phyloP scores from a whole-genome alignment of 2,329 filamentous ascomycete genomes.

The Incumbomyces delicatus region DNA sequence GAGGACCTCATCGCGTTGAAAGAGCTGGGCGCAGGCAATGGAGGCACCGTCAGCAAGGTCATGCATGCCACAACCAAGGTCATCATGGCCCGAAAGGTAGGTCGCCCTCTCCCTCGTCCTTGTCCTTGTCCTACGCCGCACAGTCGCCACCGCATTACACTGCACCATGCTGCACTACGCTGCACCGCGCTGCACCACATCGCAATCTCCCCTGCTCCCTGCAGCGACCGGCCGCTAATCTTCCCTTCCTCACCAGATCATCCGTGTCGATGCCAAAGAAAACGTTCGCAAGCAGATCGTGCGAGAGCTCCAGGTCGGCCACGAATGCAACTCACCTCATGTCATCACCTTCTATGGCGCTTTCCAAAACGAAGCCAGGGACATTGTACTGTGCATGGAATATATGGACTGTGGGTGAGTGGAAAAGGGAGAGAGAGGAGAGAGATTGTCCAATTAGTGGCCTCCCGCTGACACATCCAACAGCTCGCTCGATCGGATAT shows the following conservation, averaged over 20 bases:
- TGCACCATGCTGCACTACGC: no score
- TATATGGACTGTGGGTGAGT: conserved; percentile 98
- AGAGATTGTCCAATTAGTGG: conserved; percentile 4
- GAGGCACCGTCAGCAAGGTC: conserved; percentile 96
- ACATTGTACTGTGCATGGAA: conserved; percentile 99
- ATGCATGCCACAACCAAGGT: conserved; percentile 90
- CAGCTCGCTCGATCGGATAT: conserved; percentile 87
- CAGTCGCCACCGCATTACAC: no score
- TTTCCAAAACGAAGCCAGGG: conserved; percentile 90
- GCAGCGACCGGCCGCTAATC: no score
- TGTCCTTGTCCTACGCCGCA: no score
- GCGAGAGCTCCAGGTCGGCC: conserved; percentile 94
- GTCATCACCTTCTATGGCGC: conserved; percentile 98
- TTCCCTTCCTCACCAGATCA: conserved; percentile 29
- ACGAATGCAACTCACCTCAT: conserved; percentile 91
- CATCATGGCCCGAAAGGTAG: conserved; percentile 94
- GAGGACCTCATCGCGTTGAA: conserved; percentile 90
- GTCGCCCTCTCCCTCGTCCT: no score
- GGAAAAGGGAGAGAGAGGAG: neutral
- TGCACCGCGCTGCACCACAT: neutral
- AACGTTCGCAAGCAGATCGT: conserved; percentile 96
- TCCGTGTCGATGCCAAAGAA: conserved; percentile 95
- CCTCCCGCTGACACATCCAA: conserved; percentile 18
- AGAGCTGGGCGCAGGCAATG: conserved; percentile 91
- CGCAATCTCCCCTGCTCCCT: neutral